Evolutionary conservation across 495 filamentous ascomycete genomes (phyloP).

Genomic region (Coniosporium apollinis): DNA sequence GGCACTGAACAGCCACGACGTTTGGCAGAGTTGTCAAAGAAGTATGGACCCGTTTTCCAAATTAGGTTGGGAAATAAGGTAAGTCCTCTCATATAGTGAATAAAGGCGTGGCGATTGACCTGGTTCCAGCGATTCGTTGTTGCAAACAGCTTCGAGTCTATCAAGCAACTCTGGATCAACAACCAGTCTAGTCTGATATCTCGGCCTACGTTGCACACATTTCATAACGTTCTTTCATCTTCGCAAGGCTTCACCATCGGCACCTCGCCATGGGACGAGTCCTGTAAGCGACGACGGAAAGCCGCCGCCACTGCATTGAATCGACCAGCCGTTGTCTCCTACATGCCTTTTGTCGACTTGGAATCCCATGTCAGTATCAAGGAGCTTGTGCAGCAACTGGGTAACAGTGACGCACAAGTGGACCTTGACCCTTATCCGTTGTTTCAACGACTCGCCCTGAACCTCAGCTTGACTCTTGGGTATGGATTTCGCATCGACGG

Average conservation of each 20-base stretch:
- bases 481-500: slow-evolving; percentile 48
- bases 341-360: slow-evolving; percentile 56
- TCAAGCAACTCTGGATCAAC: slow-evolving; percentile 52
- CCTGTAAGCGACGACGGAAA: slow-evolving; percentile 52
- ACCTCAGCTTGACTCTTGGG: slow-evolving; percentile 48
- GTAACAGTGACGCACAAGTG: slow-evolving; percentile 23
- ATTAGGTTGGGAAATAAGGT: slow-evolving; percentile 48
- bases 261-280: slow-evolving; percentile 59
- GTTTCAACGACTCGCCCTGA: slow-evolving; percentile 31
- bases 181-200: slow-evolving; percentile 56
- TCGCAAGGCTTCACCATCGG: slow-evolving; percentile 60
- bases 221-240: slow-evolving; percentile 52
- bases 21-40: slow-evolving; percentile 37
- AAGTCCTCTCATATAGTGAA: slow-evolving; percentile 1
- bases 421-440: slow-evolving; percentile 7
- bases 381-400: slow-evolving; percentile 35
- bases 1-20: slow-evolving; percentile 38
- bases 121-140: slow-evolving; percentile 41
- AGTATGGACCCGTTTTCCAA: slow-evolving; percentile 51
- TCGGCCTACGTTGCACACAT: slow-evolving; percentile 52
- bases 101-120: not conserved
- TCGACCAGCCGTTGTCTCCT: slow-evolving; percentile 44
- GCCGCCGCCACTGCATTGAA: slow-evolving; percentile 56
- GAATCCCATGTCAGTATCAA: slow-evolving; percentile 48
- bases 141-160: slow-evolving; percentile 52